Evolutionary conservation across 2,329 filamentous ascomycete species (phyloP).

Genomic region (Lecanicillium sp.): DNA sequence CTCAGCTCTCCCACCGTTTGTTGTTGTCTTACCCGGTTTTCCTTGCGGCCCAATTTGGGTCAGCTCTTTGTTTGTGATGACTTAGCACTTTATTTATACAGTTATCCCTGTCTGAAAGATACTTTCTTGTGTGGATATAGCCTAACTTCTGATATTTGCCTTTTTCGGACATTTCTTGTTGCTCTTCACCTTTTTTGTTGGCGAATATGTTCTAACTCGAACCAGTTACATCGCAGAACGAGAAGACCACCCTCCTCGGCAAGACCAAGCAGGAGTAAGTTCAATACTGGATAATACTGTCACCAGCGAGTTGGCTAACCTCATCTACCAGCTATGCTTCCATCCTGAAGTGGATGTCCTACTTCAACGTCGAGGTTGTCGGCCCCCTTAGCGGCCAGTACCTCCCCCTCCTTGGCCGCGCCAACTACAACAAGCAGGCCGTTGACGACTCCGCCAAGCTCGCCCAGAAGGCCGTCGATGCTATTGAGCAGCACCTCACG

Average conservation of each 20-base stretch:
- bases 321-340: constrained; percentile 62
- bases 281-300: constrained; percentile 5
- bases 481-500: constrained; percentile 80
- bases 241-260: constrained; percentile 98
- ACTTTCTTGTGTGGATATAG: constrained; percentile 73
- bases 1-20: constrained; percentile 5
- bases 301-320: constrained; percentile 16
- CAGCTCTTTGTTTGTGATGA: constrained; percentile 49
- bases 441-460: constrained; percentile 72
- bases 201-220: constrained; percentile 23
- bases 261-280: constrained; percentile 98
- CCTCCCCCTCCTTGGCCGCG: constrained; percentile 72
- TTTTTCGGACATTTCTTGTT: constrained; percentile 15
- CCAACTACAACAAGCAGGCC: constrained; percentile 95
- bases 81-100: constrained; percentile 64
- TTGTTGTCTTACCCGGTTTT: constrained; percentile 22
- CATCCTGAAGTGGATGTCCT: constrained; percentile 98
- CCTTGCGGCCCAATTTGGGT: constrained; percentile 3
- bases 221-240: constrained; percentile 95
- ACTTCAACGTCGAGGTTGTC: constrained; percentile 83
- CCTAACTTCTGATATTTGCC: constrained; percentile 66
- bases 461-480: constrained; percentile 57
- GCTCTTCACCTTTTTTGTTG: constrained; percentile 20
- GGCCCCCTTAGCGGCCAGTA: constrained; percentile 69
- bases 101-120: constrained; percentile 98